A percentile compares a stretch with the other conserved stretches of the same genome.
Conservation (phyloP, 1,284 basidiomycete genomes). For the Apiotrichum veenhuisii region DNA sequence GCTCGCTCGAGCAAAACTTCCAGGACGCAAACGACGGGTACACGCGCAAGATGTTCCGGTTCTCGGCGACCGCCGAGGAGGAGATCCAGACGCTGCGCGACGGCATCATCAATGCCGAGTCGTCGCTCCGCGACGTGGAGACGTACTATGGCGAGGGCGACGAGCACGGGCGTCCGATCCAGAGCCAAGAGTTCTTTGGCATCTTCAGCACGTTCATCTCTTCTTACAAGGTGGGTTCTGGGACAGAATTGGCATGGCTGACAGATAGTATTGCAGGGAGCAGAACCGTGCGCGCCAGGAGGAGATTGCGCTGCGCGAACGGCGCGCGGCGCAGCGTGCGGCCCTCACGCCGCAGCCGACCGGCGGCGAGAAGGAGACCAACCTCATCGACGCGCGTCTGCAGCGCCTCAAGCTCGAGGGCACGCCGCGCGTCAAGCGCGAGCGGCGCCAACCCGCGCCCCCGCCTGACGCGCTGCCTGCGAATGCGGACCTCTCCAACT, state of each 20-base stretch:
- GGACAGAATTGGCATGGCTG: neutral
- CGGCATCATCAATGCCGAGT: conserved; percentile 75
- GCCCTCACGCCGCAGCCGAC: conserved; percentile 47
- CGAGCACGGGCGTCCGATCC: conserved; percentile 53
- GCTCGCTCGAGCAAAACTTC: conserved; percentile 75
- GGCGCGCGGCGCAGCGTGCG: conserved; percentile 37
- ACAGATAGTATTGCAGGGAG: conserved; percentile 69
- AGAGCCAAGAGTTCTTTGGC: conserved; percentile 73
- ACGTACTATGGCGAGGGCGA: conserved; percentile 89
- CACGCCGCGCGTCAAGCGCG: conserved; percentile 54
- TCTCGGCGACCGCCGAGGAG: conserved; percentile 66
- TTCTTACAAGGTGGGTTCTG: conserved; percentile 69
- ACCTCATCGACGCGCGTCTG: conserved; percentile 67
- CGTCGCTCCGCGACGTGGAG: conserved; percentile 73
- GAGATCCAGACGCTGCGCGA: conserved; percentile 78
- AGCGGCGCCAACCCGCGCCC: conserved; percentile 44
- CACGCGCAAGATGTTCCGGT: conserved; percentile 83
- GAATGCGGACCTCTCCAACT: conserved; percentile 49
- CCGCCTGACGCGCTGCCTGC: conserved; percentile 47
- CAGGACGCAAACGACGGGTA: conserved; percentile 68
- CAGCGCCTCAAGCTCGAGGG: conserved; percentile 66
- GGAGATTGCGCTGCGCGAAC: conserved; percentile 50
- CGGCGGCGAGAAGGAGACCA: conserved; percentile 50
- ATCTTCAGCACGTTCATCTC: conserved; percentile 93
- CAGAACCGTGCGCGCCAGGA: conserved; percentile 60